Evolutionary conservation across 1,284 basidiomycete species (phyloP).

Genomic region (Marasmius oreades): DNA sequence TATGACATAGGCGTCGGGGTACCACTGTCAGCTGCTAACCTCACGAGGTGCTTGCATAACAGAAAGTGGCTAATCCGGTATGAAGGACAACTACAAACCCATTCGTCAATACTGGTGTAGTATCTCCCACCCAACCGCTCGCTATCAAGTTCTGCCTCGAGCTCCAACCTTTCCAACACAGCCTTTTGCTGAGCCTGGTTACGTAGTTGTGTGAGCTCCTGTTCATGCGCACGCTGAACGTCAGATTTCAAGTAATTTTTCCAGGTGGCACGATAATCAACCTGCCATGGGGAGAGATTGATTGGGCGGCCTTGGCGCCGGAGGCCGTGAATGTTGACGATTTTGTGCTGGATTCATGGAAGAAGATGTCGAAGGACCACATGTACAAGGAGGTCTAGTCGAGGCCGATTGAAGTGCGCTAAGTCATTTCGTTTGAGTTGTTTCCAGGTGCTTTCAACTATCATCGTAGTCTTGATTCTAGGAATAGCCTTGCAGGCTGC

Average conservation of each 20-base stretch:
- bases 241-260: background rate
- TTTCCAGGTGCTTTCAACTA: conserved; percentile 16
- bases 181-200: background rate
- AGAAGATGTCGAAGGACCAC: conserved; percentile 1
- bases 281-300: conserved; percentile 5
- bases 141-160: background rate
- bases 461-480: conserved; percentile 16
- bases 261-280: background rate
- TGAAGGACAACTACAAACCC: background rate
- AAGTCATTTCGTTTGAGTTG: conserved; percentile 15
- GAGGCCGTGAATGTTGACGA: background rate
- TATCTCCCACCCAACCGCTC: background rate
- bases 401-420: conserved; percentile 12
- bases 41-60: background rate
- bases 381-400: conserved; percentile 11
- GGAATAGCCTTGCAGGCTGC: conserved; percentile 9
- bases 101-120: background rate
- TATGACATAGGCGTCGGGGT: background rate
- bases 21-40: background rate
- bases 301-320: conserved; percentile 1
- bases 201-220: background rate
- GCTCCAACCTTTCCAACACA: background rate
- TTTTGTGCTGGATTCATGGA: conserved; percentile 4
- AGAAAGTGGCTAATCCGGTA: background rate
- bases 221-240: background rate